A percentile compares a stretch with the other conserved stretches of the same genome.
These are phyloP conservation scores for Aristolochia californica DNA, from an alignment of 164 flowering plant species.

Conservation along the genomic window DNA sequence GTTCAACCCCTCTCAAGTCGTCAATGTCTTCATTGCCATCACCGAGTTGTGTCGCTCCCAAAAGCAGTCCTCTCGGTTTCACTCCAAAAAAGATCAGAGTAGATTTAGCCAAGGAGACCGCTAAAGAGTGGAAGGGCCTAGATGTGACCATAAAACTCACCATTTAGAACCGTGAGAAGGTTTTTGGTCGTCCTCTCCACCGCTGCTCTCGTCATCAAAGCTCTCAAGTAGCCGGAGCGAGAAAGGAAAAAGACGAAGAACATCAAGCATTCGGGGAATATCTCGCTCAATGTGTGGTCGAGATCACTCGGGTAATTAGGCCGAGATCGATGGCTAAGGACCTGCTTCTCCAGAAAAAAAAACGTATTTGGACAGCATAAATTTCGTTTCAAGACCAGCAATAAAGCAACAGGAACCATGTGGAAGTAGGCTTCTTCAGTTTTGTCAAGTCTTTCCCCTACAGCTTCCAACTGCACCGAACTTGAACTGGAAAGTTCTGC, in stretches of 20 bases:
- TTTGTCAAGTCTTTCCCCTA: too few relatives aligned
- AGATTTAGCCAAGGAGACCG: slow-evolving; percentile 69
- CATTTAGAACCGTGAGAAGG: slow-evolving; percentile 68
- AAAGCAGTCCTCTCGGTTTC: slow-evolving; percentile 69
- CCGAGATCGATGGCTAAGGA: slow-evolving; percentile 79
- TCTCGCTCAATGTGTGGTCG: slow-evolving; percentile 61
- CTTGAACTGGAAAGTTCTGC: too few relatives aligned
- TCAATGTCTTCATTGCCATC: slow-evolving; percentile 64
- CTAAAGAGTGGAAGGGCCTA: slow-evolving; percentile 82
- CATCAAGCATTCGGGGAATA: slow-evolving; percentile 64
- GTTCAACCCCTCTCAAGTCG: slow-evolving; percentile 57
- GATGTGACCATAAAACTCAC: slow-evolving; percentile 70
- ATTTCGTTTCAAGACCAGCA: too few relatives aligned
- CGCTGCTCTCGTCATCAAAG: slow-evolving; percentile 62
- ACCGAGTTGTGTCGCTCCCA: slow-evolving; percentile 65
- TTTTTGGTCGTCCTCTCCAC: slow-evolving; percentile 68
- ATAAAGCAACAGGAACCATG: too few relatives aligned
- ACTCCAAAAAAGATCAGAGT: slow-evolving; percentile 75
- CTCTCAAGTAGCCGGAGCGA: slow-evolving; percentile 67
- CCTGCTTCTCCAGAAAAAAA: too few relatives aligned
- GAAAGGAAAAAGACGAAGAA: slow-evolving; percentile 69
- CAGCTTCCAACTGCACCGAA: too few relatives aligned
- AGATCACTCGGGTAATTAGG: slow-evolving; percentile 60
- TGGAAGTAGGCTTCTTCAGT: too few relatives aligned
- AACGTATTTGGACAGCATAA: too few relatives aligned